Evolutionary conservation across 2,329 filamentous ascomycete species (phyloP), one percentile per base, ranked within the genome.

Genomic region (Cercospora janseana): DNA sequence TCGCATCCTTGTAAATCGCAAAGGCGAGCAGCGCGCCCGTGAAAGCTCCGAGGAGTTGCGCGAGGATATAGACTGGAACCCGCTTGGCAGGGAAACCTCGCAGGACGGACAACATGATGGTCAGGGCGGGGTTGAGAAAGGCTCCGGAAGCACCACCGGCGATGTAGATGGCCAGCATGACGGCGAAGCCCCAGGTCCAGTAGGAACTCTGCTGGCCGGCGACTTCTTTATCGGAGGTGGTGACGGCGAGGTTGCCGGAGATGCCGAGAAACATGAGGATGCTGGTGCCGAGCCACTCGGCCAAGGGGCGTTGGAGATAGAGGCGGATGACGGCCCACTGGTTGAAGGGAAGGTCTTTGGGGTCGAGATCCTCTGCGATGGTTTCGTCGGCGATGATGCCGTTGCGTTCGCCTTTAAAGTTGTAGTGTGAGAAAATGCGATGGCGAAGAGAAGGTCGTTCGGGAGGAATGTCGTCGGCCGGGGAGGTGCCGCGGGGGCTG

Each of bases 301-400:
- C 81, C 52, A 87, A 80, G 1, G 77, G 78, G 51, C 85, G 81
- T 55, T 78, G 76, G 34, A 78, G 70, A 27, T 69, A 61, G 12
- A 72, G 66, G 21, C 82, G 75, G 34, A 81, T 64, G 34, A 70
- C 71, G 35, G 71, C 75, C 83, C 82, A 86, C n/a, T 8, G 72
- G 54, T 56, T 72, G 52, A 60, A 61, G 1, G 58, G 52, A 2
- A 45, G 20, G 27, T 45, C 28, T 28, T 55, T 43, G 28, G 46
- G 26, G 3, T 46, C 44, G 26, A 51, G 40, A 29, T 35, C 47
- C 8, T 44, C 40, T 18, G 24, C 47, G 6, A 43, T 49, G 15
- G 42, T 42, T 47, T 49, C 50, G 24, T 49, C 45, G n/a, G 52
- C 46, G 8, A 52, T 32, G n/a, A 27, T 49, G 9, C 51, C 54